Conservation (phyloP, 2,329 filamentous ascomycete species). For the Exophiala phaeomuriformis region DNA sequence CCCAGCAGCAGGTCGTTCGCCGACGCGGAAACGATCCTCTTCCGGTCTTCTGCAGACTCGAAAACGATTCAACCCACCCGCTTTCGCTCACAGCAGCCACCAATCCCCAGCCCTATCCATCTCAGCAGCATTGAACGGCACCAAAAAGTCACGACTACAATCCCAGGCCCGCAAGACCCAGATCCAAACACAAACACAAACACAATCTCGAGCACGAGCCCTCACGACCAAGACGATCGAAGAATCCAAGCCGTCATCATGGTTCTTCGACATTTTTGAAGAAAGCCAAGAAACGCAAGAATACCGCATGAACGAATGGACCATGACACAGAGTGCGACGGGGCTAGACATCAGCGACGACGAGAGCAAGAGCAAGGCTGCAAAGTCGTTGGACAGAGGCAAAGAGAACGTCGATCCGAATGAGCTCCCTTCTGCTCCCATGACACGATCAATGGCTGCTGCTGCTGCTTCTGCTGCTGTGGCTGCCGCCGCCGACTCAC, state of each 20-base stretch:
- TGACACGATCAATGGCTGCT: slow-evolving; percentile 48
- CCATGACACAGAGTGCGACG: slow-evolving; percentile 79
- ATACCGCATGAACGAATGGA: slow-evolving; percentile 57
- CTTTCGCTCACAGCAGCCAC: slow-evolving; percentile 42
- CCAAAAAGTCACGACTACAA: slow-evolving; percentile 30
- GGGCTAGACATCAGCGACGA: slow-evolving; percentile 79
- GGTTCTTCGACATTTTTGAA: slow-evolving; percentile 93
- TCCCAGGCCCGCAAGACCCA: slow-evolving; percentile 30
- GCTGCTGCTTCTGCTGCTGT: slow-evolving; percentile 24
- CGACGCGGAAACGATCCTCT: slow-evolving; percentile 55
- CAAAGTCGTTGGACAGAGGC: slow-evolving; percentile 46
- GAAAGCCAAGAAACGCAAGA: slow-evolving; percentile 86
- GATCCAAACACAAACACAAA: slow-evolving; percentile 16
- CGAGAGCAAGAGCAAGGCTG: slow-evolving; percentile 49
- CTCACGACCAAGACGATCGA: slow-evolving; percentile 48
- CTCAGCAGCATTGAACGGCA: slow-evolving; percentile 72
- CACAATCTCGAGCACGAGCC: neutral
- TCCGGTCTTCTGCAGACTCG: slow-evolving; percentile 62
- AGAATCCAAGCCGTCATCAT: slow-evolving; percentile 52
- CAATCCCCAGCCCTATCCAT: slow-evolving; percentile 68
- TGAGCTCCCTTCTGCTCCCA: slow-evolving; percentile 45
- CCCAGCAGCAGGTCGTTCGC: slow-evolving; percentile 70
- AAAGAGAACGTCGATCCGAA: slow-evolving; percentile 89
- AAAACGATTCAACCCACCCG: slow-evolving; percentile 64
- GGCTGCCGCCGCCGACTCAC: slow-evolving; percentile 9